phyloP scores from a whole-genome alignment of 345 rosid genomes.

The Dovyalis caffra region DNA sequence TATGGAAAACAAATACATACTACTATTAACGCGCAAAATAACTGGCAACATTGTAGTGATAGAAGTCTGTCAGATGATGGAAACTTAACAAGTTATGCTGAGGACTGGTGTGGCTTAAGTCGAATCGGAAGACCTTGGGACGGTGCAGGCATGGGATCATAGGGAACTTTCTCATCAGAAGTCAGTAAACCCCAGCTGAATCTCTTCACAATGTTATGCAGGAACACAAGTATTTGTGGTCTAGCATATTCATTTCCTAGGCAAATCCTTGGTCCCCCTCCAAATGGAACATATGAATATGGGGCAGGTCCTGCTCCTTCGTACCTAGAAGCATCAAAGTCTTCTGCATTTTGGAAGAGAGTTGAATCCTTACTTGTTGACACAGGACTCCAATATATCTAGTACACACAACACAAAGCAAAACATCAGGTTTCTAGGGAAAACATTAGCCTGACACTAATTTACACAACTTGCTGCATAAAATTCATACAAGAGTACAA shows the following conservation, averaged over 20 bases:
- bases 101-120: conserved; percentile 10
- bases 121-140: conserved; percentile 24
- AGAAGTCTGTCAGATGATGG: too few species aligned
- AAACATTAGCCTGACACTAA: neutral
- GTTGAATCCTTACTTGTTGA: conserved; percentile 23
- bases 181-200: conserved; percentile 25
- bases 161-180: conserved; percentile 19
- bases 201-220: conserved; percentile 24
- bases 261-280: conserved; percentile 34
- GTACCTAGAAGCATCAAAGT: conserved; percentile 29
- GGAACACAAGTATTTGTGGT: conserved; percentile 26
- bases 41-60: too few species aligned
- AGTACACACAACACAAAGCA: neutral
- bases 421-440: too few species aligned
- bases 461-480: neutral
- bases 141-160: conserved; percentile 25
- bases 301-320: conserved; percentile 23
- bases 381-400: conserved; percentile 10
- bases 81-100: neutral
- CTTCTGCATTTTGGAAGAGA: conserved; percentile 10
- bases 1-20: too few species aligned
- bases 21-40: too few species aligned
- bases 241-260: conserved; percentile 24
- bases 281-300: conserved; percentile 28
- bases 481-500: neutral